These are phyloP conservation scores for Hexamita inflata DNA, from an alignment of 208 protist genomes.

Conservation along the genomic window DNA sequence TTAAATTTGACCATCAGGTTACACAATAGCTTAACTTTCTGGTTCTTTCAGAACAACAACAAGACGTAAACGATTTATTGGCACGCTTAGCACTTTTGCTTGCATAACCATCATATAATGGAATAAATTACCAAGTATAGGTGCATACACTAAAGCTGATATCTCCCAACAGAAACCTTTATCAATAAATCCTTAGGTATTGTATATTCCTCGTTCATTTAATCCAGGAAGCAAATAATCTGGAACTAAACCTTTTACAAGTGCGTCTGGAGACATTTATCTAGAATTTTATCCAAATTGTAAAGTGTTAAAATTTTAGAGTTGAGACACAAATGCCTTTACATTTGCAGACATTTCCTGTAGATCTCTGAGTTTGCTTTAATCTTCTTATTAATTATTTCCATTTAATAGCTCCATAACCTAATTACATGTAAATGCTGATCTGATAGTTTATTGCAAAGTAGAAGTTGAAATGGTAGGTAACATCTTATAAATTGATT, in stretches of 20 bases:
- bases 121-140: neutral
- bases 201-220: neutral
- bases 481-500: no score
- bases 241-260: neutral
- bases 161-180: neutral
- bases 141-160: neutral
- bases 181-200: neutral
- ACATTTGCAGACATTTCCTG: no score
- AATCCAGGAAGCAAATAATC: neutral
- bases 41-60: neutral
- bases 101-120: neutral
- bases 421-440: no score
- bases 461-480: no score
- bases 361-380: no score
- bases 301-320: no score
- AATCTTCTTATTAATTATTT: no score
- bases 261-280: neutral
- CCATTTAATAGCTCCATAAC: no score
- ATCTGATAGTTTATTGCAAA: no score
- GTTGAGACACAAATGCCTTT: no score
- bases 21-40: neutral
- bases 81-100: neutral
- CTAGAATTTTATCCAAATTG: no score
- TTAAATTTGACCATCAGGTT: neutral
- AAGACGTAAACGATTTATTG: neutral